Evolutionary conservation across 208 protist species (phyloP).

Genomic region (Acanthamoeba sp.): DNA sequence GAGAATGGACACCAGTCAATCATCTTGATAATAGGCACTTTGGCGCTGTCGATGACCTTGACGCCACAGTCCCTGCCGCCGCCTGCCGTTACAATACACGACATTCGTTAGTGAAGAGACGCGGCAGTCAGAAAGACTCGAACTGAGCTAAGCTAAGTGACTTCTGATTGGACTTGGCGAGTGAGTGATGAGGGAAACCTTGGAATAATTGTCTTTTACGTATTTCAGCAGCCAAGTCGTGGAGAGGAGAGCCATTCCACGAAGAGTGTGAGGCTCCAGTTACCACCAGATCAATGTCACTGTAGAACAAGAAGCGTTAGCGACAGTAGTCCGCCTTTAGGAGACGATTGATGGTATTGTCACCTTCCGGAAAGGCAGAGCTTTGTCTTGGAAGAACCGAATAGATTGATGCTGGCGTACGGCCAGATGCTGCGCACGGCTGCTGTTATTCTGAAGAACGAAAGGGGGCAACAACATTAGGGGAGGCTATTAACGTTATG

Average conservation of each 20-base stretch:
- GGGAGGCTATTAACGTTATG: too few species aligned
- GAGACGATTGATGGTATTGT: too few species aligned
- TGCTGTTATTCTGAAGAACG: neutral
- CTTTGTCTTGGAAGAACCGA: slow-evolving; percentile 16
- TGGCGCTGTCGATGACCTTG: neutral
- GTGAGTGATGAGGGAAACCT: too few species aligned
- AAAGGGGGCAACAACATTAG: neutral
- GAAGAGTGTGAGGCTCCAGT: neutral
- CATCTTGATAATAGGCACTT: slow-evolving; percentile 37
- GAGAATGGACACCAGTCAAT: neutral
- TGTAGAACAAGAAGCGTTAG: too few species aligned
- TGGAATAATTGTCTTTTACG: neutral
- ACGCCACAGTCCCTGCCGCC: neutral
- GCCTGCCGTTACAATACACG: too few species aligned
- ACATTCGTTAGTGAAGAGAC: too few species aligned
- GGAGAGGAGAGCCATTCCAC: neutral
- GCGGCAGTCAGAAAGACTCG: too few species aligned
- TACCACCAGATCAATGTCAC: slow-evolving; percentile 26
- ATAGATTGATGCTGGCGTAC: neutral
- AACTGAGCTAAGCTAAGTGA: too few species aligned
- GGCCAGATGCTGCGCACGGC: neutral
- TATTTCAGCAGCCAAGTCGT: neutral
- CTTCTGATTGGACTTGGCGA: too few species aligned
- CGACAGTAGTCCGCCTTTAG: too few species aligned
- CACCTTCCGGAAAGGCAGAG: slow-evolving; percentile 2